A percentile compares a stretch with the other conserved stretches of the same genome.
Conservation (phyloP, 352 stramenopile species). For the Phytophthora nicotianae region DNA sequence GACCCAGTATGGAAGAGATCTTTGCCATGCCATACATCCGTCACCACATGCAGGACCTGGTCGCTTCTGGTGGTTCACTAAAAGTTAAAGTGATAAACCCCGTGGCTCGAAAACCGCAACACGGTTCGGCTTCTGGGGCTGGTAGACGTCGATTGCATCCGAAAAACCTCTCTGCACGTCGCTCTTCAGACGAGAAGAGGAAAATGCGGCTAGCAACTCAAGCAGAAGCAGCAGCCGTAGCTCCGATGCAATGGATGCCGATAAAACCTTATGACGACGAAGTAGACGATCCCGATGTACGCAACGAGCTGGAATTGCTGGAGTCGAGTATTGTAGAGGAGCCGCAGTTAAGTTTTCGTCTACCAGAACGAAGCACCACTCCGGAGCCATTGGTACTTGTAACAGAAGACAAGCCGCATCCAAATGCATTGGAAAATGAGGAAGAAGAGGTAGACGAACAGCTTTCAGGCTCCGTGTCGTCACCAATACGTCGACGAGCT, state of each 20-base stretch:
- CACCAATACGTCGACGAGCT: conserved; percentile 3
- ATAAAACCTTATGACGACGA: conserved; percentile 38
- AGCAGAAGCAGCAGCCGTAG: conserved; percentile 11
- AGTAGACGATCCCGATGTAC: conserved; percentile 40
- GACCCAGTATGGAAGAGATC: conserved; percentile 79
- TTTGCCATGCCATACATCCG: conserved; percentile 76
- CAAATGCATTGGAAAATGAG: conserved; percentile 3
- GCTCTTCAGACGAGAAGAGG: conserved; percentile 43
- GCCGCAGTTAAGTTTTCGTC: conserved; percentile 52
- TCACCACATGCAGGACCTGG: conserved; percentile 74
- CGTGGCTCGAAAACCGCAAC: conserved; percentile 39
- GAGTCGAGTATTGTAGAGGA: conserved; percentile 55
- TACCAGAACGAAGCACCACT: conserved; percentile 63
- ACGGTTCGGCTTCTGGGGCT: conserved; percentile 24
- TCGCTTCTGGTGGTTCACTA: conserved; percentile 63
- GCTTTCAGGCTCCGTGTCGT: conserved; percentile 1
- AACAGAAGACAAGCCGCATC: conserved; percentile 33
- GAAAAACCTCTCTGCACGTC: conserved; percentile 46
- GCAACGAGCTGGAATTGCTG: conserved; percentile 54
- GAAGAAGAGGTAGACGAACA: conserved; percentile 20
- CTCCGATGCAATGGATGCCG: conserved; percentile 53
- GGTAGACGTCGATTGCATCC: conserved; percentile 48
- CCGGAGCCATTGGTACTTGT: conserved; percentile 49
- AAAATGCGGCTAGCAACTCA: conserved; percentile 19
- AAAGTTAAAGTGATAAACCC: conserved; percentile 44